Base-by-base conservation (phyloP, 78 protist species). In the Anaeramoeba ignava region DNA sequence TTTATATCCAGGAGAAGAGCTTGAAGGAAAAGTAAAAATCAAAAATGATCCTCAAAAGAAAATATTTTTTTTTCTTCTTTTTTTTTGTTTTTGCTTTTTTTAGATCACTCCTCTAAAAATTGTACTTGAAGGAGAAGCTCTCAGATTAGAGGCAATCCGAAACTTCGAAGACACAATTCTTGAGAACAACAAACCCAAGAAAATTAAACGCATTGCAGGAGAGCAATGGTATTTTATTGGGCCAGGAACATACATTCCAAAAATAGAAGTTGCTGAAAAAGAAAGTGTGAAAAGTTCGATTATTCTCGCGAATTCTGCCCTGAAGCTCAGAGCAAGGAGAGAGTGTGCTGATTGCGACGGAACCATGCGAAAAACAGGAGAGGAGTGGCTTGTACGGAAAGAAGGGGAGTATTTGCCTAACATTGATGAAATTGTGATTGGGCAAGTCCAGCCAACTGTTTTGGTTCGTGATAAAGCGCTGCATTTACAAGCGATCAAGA, bases 1-100 rank as follows among this genome's bases (percentile, higher is more conserved):
- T 81, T 85, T 92, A 81, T 91, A 91, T 87, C 96, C 96, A 38
- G 96, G 96, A 81, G 96, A 93, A 86, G 39, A 39, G 83, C 42
- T 93, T 38, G 34, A 27, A 31, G 90, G 83, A 33, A 39, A 38
- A 31, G 40, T 1, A 38, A 34, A 34, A 2, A 2, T 2, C 78
- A n/a, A 41, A 17, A 39, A 2, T 33, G 0, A 41, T 33, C 1
- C 36, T 17, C 0, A 40, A 23, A 40, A 33, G 67, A 27, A 40
- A 41, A 40, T 40, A 27, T 2, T 23, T 33, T 40, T 79, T 3
- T 40, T 23, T n/a, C 78, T 27, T 0, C 38, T 42, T 33, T n/a
- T n/a, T n/a, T n/a, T n/a, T n/a, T n/a, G n/a, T n/a, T n/a, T n/a
- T n/a, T n/a, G n/a, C n/a, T n/a, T n/a, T n/a, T n/a, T n/a, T n/a